These are phyloP conservation scores for Eruca vesicaria DNA, from an alignment of 441 rosid genomes.

Conservation along the genomic window DNA sequence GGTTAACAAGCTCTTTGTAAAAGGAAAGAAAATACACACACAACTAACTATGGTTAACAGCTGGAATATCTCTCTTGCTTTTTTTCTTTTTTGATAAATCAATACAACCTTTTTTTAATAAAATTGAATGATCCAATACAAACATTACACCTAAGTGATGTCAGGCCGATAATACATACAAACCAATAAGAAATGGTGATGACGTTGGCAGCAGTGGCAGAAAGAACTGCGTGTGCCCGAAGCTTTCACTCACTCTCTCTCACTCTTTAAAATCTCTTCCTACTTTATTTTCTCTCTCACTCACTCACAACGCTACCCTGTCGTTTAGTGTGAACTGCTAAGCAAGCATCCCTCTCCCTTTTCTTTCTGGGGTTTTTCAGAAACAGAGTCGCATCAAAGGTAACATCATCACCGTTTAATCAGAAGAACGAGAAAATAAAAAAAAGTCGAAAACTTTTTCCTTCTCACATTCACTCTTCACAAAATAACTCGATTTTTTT, in stretches of 20 bases:
- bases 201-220: background rate
- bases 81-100: background rate
- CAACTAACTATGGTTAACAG: background rate
- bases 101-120: background rate
- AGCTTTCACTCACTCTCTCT: conserved; percentile 7
- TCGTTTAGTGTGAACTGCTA: background rate
- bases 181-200: background rate
- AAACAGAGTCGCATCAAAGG: conserved; percentile 12
- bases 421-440: too few species aligned
- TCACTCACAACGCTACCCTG: background rate
- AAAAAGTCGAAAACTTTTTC: too few species aligned
- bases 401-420: background rate
- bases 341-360: background rate
- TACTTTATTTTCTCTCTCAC: background rate
- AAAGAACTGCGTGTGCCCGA: conserved; percentile 1
- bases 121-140: background rate
- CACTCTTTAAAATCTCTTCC: background rate
- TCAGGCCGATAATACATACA: background rate
- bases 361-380: background rate
- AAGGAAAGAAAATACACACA: too few species aligned
- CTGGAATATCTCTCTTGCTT: background rate
- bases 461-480: too few species aligned
- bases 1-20: too few species aligned
- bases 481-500: too few species aligned
- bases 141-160: background rate